Evolutionary conservation across 176 grass and related monocot species (phyloP).

Genomic region (Phoenix roebelenii): DNA sequence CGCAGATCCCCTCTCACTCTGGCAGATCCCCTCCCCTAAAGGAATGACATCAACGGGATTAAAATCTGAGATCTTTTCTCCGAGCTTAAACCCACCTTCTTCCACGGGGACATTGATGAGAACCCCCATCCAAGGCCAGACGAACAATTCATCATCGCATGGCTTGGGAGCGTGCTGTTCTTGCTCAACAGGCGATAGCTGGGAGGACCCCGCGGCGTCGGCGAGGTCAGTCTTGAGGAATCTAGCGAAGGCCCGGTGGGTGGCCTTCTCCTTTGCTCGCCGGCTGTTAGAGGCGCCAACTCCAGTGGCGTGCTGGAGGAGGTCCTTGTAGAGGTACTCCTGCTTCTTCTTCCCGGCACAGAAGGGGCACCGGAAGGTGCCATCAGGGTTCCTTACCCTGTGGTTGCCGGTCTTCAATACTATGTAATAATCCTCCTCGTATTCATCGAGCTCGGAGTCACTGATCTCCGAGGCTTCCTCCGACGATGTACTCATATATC

Average conservation of each 20-base stretch:
- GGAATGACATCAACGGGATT: conserved; percentile 27
- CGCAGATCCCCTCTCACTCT: conserved; percentile 15
- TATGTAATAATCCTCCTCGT: conserved; percentile 42
- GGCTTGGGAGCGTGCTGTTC: no score
- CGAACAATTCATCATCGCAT: conserved; percentile 40
- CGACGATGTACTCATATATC: no score
- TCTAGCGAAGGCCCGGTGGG: conserved; percentile 27
- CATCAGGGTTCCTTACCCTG: conserved; percentile 57
- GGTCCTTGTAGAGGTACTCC: conserved; percentile 66
- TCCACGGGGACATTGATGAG: conserved; percentile 24
- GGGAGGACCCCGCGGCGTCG: conserved; percentile 16
- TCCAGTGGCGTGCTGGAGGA: conserved; percentile 80
- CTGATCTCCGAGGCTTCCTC: conserved; percentile 46
- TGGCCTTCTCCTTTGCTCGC: conserved; percentile 23
- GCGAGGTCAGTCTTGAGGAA: conserved; percentile 34
- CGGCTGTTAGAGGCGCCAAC: conserved; percentile 52
- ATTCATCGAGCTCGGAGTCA: conserved; percentile 28
- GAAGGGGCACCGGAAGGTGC: conserved; percentile 82
- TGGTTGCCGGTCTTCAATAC: conserved; percentile 52
- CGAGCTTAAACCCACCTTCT: conserved; percentile 9
- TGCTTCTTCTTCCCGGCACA: conserved; percentile 89
- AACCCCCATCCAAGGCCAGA: conserved; percentile 71
- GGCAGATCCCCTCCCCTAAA: conserved; percentile 26
- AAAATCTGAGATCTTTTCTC: conserved; percentile 20
- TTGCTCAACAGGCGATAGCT: background rate